Evolutionary conservation across 768 basidiomycete genomes (phyloP).

Genomic region (Hericium rajendrae): DNA sequence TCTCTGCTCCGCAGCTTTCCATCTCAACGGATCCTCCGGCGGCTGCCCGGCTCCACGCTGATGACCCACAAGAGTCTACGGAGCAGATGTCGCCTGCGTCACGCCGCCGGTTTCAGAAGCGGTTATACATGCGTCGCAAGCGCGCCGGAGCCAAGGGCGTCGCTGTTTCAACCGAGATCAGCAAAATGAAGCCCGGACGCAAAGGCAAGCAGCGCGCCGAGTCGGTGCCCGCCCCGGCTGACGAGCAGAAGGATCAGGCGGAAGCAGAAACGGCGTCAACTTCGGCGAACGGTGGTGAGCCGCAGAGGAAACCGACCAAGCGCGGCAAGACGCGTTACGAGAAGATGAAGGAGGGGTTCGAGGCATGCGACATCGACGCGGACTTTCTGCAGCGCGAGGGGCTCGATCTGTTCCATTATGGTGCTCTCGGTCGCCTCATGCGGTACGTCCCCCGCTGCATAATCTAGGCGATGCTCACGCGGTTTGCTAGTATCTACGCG

Average conservation of each 20-base stretch:
- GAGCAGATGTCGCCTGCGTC: constrained; percentile 32
- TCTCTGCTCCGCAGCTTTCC: background rate
- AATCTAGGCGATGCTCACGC: background rate
- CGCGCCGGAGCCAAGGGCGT: constrained; percentile 41
- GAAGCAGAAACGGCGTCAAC: constrained; percentile 8
- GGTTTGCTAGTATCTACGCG: constrained; percentile 20
- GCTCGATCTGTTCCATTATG: constrained; percentile 40
- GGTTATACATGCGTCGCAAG: constrained; percentile 65
- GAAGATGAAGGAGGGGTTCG: constrained; percentile 33
- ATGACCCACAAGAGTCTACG: background rate
- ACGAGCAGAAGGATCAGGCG: background rate
- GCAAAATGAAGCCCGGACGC: constrained; percentile 32
- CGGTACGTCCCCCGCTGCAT: constrained; percentile 23
- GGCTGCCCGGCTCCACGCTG: background rate
- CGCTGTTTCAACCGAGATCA: constrained; percentile 19
- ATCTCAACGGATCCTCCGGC: background rate
- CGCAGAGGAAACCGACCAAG: constrained; percentile 2
- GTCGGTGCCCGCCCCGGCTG: background rate
- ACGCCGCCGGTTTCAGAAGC: constrained; percentile 48
- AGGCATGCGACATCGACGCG: constrained; percentile 35
- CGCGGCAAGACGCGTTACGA: constrained; percentile 37
- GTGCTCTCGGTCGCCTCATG: constrained; percentile 29
- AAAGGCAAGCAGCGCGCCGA: constrained; percentile 12
- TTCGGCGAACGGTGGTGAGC: constrained; percentile 5
- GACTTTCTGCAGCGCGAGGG: constrained; percentile 31